A percentile compares a stretch with the other conserved stretches of the same genome.
Conservation (phyloP, 768 basidiomycete species). For the Russula vinacea region DNA sequence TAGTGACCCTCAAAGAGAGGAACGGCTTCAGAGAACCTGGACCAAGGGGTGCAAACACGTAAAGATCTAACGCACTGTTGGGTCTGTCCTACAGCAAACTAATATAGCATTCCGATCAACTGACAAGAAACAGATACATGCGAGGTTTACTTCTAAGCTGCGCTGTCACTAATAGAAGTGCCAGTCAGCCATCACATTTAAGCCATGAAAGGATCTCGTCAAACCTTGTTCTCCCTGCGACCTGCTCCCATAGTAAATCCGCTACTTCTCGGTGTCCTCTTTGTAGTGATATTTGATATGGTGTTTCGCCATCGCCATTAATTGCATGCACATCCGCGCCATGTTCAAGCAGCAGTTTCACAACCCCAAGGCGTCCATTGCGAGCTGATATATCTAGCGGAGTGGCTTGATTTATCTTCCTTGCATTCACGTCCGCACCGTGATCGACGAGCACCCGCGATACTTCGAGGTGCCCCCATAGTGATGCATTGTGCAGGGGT, state of each 20-base stretch:
- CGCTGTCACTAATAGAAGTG: not conserved
- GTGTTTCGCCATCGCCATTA: not conserved
- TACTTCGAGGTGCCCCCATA: not conserved
- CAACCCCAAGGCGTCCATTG: too few relatives aligned
- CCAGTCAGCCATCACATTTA: not conserved
- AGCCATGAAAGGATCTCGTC: not conserved
- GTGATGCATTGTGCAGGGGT: not conserved
- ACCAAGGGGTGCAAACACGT: too few relatives aligned
- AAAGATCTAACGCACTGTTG: too few relatives aligned
- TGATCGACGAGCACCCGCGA: not conserved
- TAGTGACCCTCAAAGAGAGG: too few relatives aligned
- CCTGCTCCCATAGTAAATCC: not conserved
- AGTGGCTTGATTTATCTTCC: too few relatives aligned
- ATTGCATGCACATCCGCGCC: not conserved
- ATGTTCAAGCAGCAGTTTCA: too few relatives aligned
- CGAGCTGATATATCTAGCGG: too few relatives aligned
- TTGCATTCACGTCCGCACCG: conserved; percentile 7
- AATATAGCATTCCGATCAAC: too few relatives aligned
- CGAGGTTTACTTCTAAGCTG: too few relatives aligned
- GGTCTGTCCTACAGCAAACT: too few relatives aligned
- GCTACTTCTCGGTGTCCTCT: not conserved
- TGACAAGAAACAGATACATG: too few relatives aligned
- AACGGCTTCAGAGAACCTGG: too few relatives aligned
- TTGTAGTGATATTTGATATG: not conserved
- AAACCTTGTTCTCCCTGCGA: not conserved